Percentiles rank a stretch among this genome's conserved stretches.
Evolutionary conservation across 169 alveolate genomes (phyloP).

Genomic region (Plasmodium inui): DNA sequence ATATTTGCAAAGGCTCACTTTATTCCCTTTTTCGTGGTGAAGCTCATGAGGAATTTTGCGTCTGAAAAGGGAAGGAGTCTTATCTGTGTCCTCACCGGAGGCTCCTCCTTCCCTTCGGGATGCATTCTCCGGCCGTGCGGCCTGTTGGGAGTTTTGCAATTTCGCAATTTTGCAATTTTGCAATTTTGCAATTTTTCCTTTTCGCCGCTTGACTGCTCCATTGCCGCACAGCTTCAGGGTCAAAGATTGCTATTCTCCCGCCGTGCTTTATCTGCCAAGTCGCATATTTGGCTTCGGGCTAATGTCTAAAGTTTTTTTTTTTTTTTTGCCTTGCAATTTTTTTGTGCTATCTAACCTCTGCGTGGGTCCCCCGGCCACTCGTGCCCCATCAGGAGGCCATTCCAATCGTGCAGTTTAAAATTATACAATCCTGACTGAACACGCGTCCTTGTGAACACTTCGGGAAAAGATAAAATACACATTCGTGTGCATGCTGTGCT

Average conservation of each 20-base stretch:
- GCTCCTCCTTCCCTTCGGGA: background rate
- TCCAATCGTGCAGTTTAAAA: background rate
- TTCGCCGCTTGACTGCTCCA: background rate
- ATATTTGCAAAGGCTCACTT: background rate
- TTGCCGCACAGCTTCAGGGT: background rate
- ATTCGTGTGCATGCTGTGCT: background rate
- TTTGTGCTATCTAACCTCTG: background rate
- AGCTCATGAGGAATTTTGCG: background rate
- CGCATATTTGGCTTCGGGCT: background rate
- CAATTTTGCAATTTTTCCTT: background rate
- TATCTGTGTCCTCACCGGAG: background rate
- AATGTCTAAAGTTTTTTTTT: conserved; percentile 2
- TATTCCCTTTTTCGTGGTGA: background rate
- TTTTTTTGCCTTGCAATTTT: background rate
- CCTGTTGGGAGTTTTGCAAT: background rate
- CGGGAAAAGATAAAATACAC: background rate
- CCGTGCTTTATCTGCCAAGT: background rate
- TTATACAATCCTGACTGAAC: background rate
- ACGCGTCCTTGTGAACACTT: background rate
- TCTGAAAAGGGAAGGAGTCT: background rate
- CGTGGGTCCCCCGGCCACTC: background rate
- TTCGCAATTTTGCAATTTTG: background rate
- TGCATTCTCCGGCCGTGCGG: background rate
- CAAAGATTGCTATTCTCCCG: background rate
- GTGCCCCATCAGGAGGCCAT: background rate